Base-by-base conservation (phyloP, 768 basidiomycete species). In the Trametes elegans region DNA sequence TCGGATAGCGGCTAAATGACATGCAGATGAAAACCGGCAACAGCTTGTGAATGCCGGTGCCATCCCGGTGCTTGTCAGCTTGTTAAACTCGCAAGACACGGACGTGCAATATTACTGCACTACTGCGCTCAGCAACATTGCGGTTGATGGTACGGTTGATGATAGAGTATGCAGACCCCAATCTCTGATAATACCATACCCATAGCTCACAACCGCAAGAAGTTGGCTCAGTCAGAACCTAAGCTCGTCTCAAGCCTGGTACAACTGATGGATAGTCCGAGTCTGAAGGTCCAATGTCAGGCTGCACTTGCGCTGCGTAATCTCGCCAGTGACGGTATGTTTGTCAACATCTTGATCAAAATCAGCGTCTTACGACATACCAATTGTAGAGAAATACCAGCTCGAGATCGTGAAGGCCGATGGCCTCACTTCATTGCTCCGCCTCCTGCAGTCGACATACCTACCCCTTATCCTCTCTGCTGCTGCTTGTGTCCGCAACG, bases 91-190 rank as follows among this genome's bases (percentile, higher is more conserved):
- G 5, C 85, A 90, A 43, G 97, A 99, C 70, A 99, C 97, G n/a
- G 97, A 99, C 67, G 97, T 99, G 2, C 97, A 99, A 70, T 99
- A 99, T 67, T 99, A 99, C 70, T 99, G 97, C 73, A 99, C 97
- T 6, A 99, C 97, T 11, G 97, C 97, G 6, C 73, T 99, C 64
- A 94, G 91, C 69, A 99, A 99, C 67, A 99, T 99, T 61, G 97
- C 97, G 29, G 97, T 99, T 7, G 97, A 99, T 73, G 90, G 93
- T 85, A 63, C 57, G 70, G 8, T 23, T 18, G n/a, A 29, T 41
- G 3, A 9, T 16, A 19, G 40, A 24, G 21, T 11, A 61, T 18
- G 62, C 23, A 29, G 43, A 50, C 2, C 28, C 23, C 40, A 45
- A 18, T 42, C 26, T 40, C 24, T 48, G 38, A 48, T 50, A 50